Conservation (phyloP, 768 basidiomycete species). For the Suillus luteus region DNA sequence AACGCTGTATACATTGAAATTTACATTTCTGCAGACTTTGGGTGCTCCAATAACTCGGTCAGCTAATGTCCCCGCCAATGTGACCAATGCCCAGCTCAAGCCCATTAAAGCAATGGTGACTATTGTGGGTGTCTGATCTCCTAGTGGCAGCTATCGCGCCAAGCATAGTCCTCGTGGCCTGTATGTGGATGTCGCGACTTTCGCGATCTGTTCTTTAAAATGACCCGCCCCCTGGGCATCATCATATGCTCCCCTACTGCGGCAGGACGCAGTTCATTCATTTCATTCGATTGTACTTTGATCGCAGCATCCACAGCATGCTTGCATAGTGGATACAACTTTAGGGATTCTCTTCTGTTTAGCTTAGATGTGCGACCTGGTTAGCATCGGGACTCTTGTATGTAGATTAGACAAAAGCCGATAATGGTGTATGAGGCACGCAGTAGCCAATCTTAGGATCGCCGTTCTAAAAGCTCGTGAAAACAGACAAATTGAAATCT, state of each 20-base stretch:
- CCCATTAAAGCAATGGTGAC: constrained; percentile 46
- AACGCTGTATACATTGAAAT: constrained; percentile 12
- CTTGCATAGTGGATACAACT: not conserved
- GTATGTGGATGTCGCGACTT: not conserved
- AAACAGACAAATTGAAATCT: not conserved
- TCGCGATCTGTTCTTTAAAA: not conserved
- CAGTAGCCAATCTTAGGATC: not conserved
- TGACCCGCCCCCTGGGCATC: not conserved
- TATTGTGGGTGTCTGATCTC: constrained; percentile 34
- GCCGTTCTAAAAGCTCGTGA: not conserved
- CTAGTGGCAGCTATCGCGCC: not conserved
- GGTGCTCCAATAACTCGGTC: constrained; percentile 43
- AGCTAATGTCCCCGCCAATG: constrained; percentile 38
- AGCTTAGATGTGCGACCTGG: not conserved
- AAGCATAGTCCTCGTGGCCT: not conserved
- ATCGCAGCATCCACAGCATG: not conserved
- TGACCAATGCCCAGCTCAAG: constrained; percentile 46
- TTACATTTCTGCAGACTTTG: constrained; percentile 36
- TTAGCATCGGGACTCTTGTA: not conserved
- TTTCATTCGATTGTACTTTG: not conserved
- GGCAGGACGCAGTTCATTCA: not conserved
- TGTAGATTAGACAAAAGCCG: not conserved
- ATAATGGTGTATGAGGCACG: not conserved
- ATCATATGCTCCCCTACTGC: not conserved
- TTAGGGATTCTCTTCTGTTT: not conserved